Evolutionary conservation across 2,329 filamentous ascomycete species (phyloP), one percentile per base, ranked within the genome.

Genomic region (Blastomyces parvus): DNA sequence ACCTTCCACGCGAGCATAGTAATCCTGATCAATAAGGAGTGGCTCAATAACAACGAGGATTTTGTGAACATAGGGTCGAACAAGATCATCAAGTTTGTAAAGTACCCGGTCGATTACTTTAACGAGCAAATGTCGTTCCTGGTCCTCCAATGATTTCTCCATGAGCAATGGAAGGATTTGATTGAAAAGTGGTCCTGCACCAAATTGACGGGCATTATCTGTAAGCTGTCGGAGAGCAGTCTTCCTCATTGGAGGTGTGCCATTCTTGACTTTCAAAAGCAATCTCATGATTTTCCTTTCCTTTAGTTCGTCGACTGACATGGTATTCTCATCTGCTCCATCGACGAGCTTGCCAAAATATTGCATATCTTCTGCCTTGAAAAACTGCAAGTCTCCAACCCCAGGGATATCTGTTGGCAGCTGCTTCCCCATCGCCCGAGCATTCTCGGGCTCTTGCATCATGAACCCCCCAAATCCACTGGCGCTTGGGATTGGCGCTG

Each of bases 341-440:
- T 99, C 94, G 27, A 96, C 93, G 50, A 99, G 84, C 80, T 99
- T 97, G 64, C 93, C 92, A 72, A 99, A 99, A 78, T 99, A 99
- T 48, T 90, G 88, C 91, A 97, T 97, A 76, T 99, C 94, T 75
- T 99, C 94, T 1, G 91, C 86, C 79, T 99, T 99, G 83, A 99
- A 96, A 75, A 97, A 99, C 69, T 97, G 92, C 60, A 99, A 79
- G 74, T 99, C 94, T 48, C 92, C 92, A 59, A 99, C 91, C 48
- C 94, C 94, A 3, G 94, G 92, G 46, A 99, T 97, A 73, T 97
- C 93, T 3, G 91, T 96, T 9, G 93, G 91, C 70, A 82, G 85
- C 69, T 95, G 90, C 78, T 95, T 96, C 68, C 91, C 91, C 72
- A 93, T 85, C 59, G 89, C 81, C 67, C 91, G 85, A 64, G 87